phyloP scores from a whole-genome alignment of 306 rosid genomes.

The Quercus mongolica region DNA sequence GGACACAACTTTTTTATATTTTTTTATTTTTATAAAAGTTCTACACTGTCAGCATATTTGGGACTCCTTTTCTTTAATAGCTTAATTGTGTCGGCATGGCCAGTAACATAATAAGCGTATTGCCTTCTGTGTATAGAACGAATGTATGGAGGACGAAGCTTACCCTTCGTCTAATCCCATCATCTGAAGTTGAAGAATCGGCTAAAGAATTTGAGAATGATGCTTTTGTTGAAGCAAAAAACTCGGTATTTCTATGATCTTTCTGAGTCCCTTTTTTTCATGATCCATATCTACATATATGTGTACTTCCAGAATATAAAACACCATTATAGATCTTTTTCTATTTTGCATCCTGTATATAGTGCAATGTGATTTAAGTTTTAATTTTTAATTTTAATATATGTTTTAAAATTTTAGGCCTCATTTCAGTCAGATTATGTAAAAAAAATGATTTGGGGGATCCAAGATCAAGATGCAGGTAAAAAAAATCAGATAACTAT shows the following conservation, averaged over 20 bases:
- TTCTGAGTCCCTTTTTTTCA: not conserved
- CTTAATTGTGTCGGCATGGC: not conserved
- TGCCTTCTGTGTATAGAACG: conserved; percentile 45
- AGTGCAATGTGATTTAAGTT: not conserved
- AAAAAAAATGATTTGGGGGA: too few relatives aligned
- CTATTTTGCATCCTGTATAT: not conserved
- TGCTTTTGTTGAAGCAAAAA: conserved; percentile 47
- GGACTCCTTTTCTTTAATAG: not conserved
- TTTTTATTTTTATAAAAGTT: too few relatives aligned
- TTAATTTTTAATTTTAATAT: not conserved
- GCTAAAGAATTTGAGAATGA: too few relatives aligned
- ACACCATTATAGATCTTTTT: not conserved
- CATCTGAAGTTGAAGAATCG: too few relatives aligned
- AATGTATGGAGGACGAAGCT: conserved; percentile 59
- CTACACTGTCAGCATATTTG: not conserved
- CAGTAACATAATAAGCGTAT: not conserved
- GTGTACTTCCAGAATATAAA: not conserved
- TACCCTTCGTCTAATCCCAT: conserved; percentile 27
- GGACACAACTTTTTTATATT: too few relatives aligned
- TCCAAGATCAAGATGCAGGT: too few relatives aligned
- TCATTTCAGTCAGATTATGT: conserved; percentile 45
- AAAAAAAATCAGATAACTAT: too few relatives aligned
- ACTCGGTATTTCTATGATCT: conserved; percentile 48
- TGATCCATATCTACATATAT: too few relatives aligned
- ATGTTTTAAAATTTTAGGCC: not conserved